A percentile compares a stretch with the other conserved stretches of the same genome.
These are phyloP conservation scores for Colletotrichum sp. DNA, from an alignment of 2,329 filamentous ascomycete genomes.

Conservation along the genomic window DNA sequence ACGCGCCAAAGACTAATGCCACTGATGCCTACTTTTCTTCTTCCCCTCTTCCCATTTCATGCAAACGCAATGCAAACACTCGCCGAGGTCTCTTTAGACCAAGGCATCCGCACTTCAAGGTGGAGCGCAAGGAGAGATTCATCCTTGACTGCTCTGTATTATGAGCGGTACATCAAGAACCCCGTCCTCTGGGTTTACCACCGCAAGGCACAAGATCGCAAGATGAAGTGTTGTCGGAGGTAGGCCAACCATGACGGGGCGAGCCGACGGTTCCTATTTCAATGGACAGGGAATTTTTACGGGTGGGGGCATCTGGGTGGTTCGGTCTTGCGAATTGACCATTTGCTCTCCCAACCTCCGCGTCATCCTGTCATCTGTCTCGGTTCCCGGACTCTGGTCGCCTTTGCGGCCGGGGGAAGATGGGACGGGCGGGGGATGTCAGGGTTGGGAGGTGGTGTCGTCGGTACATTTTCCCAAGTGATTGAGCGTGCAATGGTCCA, in stretches of 20 bases:
- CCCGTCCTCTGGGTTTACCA: constrained; percentile 2
- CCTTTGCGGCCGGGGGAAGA: constrained; percentile 10
- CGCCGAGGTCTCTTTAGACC: background rate
- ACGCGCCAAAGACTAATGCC: constrained; percentile 7
- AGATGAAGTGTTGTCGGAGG: constrained; percentile 24
- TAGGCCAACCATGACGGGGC: background rate
- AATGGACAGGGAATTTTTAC: constrained; percentile 30
- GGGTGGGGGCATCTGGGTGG: constrained; percentile 34
- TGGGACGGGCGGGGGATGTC: constrained; percentile 30
- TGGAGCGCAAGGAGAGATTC: constrained; percentile 78
- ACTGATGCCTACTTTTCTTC: constrained; percentile 4
- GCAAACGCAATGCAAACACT: background rate
- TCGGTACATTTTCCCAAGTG: constrained; percentile 44
- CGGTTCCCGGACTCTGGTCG: constrained; percentile 18
- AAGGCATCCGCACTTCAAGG: constrained; percentile 68
- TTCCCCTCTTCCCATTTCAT: background rate
- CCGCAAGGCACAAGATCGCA: constrained; percentile 18
- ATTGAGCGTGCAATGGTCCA: background rate
- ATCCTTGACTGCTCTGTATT: constrained; percentile 80
- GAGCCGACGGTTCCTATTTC: constrained; percentile 26
- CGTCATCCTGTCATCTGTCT: constrained; percentile 41
- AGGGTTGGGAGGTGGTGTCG: constrained; percentile 41
- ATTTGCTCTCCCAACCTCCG: constrained; percentile 44
- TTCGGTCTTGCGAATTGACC: constrained; percentile 43
- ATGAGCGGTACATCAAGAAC: constrained; percentile 69